Percentiles rank a stretch among this genome's conserved stretches.
These are phyloP conservation scores for Candida glaebosa DNA, from an alignment of 805 yeast species.

Conservation along the genomic window DNA sequence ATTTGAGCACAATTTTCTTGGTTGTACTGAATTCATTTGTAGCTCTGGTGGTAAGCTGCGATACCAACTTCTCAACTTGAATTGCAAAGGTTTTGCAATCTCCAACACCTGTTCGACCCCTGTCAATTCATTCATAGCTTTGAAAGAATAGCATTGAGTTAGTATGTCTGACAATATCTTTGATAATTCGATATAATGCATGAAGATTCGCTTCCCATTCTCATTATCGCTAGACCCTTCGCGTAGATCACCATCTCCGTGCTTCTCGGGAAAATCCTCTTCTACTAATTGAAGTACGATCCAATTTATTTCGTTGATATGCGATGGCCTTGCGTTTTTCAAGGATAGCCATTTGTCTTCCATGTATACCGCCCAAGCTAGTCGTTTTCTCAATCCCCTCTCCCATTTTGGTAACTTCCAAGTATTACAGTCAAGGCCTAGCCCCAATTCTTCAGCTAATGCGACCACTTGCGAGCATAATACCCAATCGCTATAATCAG, in stretches of 20 bases:
- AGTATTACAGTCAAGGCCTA: constrained; percentile 83
- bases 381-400: constrained; percentile 75
- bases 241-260: constrained; percentile 47
- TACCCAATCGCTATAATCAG: constrained; percentile 72
- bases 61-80: constrained; percentile 71
- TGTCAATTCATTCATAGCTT: constrained; percentile 52
- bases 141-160: constrained; percentile 68
- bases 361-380: constrained; percentile 94
- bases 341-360: constrained; percentile 91
- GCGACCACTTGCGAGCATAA: constrained; percentile 84
- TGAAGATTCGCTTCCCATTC: constrained; percentile 66
- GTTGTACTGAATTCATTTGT: constrained; percentile 59
- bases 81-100: constrained; percentile 77
- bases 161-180: constrained; percentile 69
- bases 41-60: constrained; percentile 63
- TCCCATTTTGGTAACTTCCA: constrained; percentile 98
- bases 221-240: constrained; percentile 68
- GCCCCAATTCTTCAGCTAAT: constrained; percentile 83
- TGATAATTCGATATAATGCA: constrained; percentile 62
- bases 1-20: constrained; percentile 64
- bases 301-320: constrained; percentile 75
- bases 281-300: constrained; percentile 62
- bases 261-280: constrained; percentile 78
- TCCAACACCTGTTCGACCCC: constrained; percentile 67
- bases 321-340: constrained; percentile 81